These are phyloP conservation scores for Jasminum sambac DNA, from an alignment of 257 asterid genomes.

Conservation along the genomic window DNA sequence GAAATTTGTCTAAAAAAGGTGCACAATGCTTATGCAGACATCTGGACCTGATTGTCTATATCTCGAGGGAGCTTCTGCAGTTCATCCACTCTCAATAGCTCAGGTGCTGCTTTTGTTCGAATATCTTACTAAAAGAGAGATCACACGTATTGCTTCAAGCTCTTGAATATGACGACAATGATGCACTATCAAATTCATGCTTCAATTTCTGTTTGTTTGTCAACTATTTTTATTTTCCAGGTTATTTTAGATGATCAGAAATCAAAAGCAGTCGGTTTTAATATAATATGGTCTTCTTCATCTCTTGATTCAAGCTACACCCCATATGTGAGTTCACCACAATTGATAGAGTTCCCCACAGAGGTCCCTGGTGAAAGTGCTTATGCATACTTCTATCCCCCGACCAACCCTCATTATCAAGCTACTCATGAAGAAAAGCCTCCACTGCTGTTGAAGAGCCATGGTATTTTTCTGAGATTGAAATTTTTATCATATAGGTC, in stretches of 20 bases:
- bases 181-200: background rate
- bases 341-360: slow-evolving; percentile 84
- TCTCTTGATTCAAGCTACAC: slow-evolving; percentile 41
- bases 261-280: slow-evolving; percentile 61
- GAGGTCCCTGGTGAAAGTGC: slow-evolving; percentile 83
- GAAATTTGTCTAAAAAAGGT: slow-evolving; percentile 17
- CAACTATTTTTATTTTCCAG: slow-evolving; percentile 43
- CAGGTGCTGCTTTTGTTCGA: slow-evolving; percentile 48
- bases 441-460: slow-evolving; percentile 88
- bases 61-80: slow-evolving; percentile 88
- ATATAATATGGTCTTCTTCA: slow-evolving; percentile 74
- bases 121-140: slow-evolving; percentile 1
- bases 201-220: slow-evolving; percentile 5
- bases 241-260: slow-evolving; percentile 68
- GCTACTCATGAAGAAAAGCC: slow-evolving; percentile 75
- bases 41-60: slow-evolving; percentile 58
- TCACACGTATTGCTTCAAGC: slow-evolving; percentile 22
- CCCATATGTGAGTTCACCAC: slow-evolving; percentile 70
- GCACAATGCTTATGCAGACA: slow-evolving; percentile 48
- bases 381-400: slow-evolving; percentile 92
- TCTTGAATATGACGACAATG: slow-evolving; percentile 5
- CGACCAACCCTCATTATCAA: slow-evolving; percentile 74
- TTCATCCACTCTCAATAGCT: slow-evolving; percentile 77
- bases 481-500: slow-evolving; percentile 10
- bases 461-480: slow-evolving; percentile 46